phyloP scores from a whole-genome alignment of 352 stramenopile species.

The Poterioochromonas sp. region DNA sequence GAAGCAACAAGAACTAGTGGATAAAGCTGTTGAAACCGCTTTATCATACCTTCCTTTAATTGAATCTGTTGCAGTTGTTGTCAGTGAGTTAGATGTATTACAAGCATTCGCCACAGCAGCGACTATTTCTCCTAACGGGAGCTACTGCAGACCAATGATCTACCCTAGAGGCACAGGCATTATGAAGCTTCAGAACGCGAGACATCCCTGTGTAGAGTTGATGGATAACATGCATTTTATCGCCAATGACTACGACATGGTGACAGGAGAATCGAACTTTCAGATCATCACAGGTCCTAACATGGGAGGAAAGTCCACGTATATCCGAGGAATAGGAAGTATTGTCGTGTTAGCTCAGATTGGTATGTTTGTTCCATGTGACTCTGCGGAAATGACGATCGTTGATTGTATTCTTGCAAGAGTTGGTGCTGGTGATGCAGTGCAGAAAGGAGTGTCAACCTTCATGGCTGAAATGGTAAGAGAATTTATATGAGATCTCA shows the following conservation, averaged over 20 bases:
- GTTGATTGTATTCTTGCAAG: slow-evolving; percentile 90
- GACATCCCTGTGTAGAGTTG: slow-evolving; percentile 96
- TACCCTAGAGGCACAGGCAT: neutral
- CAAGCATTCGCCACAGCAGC: slow-evolving; percentile 83
- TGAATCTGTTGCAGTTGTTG: slow-evolving; percentile 67
- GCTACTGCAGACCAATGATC: slow-evolving; percentile 57
- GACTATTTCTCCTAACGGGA: slow-evolving; percentile 64
- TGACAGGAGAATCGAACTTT: slow-evolving; percentile 40
- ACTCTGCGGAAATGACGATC: slow-evolving; percentile 76
- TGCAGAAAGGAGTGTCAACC: slow-evolving; percentile 93
- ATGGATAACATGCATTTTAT: slow-evolving; percentile 94
- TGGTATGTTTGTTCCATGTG: slow-evolving; percentile 88
- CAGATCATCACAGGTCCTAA: slow-evolving; percentile 95
- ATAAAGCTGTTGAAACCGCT: slow-evolving; percentile 81
- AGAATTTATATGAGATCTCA: neutral
- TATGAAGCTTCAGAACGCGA: slow-evolving; percentile 49
- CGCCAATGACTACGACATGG: slow-evolving; percentile 88
- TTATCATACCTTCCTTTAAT: slow-evolving; percentile 89
- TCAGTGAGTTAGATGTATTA: slow-evolving; percentile 88
- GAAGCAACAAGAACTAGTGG: slow-evolving; percentile 74
- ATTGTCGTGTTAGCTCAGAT: slow-evolving; percentile 91
- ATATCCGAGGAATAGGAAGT: slow-evolving; percentile 90
- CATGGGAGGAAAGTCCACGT: slow-evolving; percentile 96
- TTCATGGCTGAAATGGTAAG: slow-evolving; percentile 98
- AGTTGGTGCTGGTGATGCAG: slow-evolving; percentile 89